phyloP scores from a whole-genome alignment of 306 rosid species.

The Quercus mongolica region DNA sequence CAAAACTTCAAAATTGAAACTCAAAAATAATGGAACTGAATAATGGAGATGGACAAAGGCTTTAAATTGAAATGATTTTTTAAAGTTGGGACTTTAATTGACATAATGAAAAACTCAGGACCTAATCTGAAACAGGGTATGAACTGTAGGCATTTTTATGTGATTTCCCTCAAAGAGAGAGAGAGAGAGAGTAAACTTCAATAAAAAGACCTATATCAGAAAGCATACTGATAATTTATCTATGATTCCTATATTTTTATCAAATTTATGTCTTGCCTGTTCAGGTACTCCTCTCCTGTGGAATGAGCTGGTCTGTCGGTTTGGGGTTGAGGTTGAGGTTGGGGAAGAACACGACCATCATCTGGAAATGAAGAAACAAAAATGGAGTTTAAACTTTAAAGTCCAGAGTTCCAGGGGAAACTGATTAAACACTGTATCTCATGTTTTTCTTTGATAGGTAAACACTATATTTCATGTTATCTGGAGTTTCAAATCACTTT shows the following conservation, averaged over 20 bases:
- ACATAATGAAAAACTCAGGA: too few relatives aligned
- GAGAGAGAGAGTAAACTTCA: not conserved
- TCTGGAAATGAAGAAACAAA: slow-evolving; percentile 27
- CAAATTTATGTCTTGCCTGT: slow-evolving; percentile 55
- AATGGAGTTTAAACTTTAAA: not conserved
- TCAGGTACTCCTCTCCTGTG: slow-evolving; percentile 55
- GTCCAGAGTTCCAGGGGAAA: not conserved
- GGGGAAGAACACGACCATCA: slow-evolving; percentile 40
- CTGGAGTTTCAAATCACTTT: not conserved
- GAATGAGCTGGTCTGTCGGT: slow-evolving; percentile 30
- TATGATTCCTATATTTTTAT: not conserved
- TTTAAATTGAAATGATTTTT: too few relatives aligned
- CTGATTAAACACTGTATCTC: not conserved
- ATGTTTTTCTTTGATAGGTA: not conserved
- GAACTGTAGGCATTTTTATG: too few relatives aligned
- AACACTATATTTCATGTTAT: not conserved
- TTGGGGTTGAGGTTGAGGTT: slow-evolving; percentile 54
- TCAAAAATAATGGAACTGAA: too few relatives aligned
- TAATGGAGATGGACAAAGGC: too few relatives aligned
- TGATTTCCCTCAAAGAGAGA: too few relatives aligned
- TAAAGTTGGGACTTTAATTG: too few relatives aligned
- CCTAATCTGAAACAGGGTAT: too few relatives aligned
- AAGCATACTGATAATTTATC: not conserved
- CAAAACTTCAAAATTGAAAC: too few relatives aligned
- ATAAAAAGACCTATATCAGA: not conserved